Percentiles rank a stretch among this genome's conserved stretches.
phyloP scores from a whole-genome alignment of 148 eudicot species.

The Fallopia convolvulus region DNA sequence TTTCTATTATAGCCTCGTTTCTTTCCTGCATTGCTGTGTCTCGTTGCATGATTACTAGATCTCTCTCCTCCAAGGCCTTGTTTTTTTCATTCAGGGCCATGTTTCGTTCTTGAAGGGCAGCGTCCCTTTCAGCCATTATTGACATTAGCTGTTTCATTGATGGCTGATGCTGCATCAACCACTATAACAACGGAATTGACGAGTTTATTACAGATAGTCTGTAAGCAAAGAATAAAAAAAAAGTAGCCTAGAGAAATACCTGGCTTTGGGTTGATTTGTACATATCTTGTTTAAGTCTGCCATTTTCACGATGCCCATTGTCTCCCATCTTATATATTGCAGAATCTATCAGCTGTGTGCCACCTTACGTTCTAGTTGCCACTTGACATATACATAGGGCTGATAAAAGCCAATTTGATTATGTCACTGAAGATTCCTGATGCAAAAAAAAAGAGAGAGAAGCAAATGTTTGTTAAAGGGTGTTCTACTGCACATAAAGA shows the following conservation, averaged over 20 bases:
- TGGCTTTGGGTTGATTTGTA: conserved; percentile 65
- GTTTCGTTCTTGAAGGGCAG: conserved; percentile 86
- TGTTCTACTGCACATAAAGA: neutral
- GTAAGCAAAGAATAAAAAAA: neutral
- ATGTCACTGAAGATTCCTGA: neutral
- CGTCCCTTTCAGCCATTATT: conserved; percentile 88
- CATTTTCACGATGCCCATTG: conserved; percentile 74
- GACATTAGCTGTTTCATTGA: conserved; percentile 96
- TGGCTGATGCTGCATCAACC: conserved; percentile 88
- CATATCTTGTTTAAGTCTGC: conserved; percentile 60
- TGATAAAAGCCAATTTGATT: neutral
- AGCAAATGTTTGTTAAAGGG: neutral
- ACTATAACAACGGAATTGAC: conserved; percentile 20
- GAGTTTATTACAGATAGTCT: neutral
- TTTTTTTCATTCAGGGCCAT: conserved; percentile 82
- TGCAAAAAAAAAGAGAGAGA: neutral
- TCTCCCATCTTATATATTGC: conserved; percentile 53
- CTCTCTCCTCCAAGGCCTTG: conserved; percentile 79
- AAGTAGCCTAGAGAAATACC: conserved; percentile 28
- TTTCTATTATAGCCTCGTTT: conserved; percentile 74
- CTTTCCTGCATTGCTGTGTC: conserved; percentile 76
- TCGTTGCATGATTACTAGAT: conserved; percentile 82
- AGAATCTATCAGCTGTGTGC: neutral
- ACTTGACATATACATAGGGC: neutral
- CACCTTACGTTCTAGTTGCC: neutral